phyloP scores from a whole-genome alignment of 1,284 basidiomycete species.

The Serendipita sp. region DNA sequence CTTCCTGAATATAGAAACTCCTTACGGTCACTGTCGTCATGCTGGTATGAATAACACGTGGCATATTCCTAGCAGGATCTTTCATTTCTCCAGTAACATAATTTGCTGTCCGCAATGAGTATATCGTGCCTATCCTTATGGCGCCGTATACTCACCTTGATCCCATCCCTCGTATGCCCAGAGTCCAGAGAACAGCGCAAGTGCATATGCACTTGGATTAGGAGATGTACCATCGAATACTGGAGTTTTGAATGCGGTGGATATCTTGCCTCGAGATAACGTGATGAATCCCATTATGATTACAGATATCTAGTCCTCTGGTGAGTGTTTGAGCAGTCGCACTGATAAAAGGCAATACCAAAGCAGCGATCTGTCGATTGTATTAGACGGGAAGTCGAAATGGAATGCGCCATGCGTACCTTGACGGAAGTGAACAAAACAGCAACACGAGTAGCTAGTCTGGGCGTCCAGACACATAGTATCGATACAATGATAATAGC shows the following conservation, averaged over 20 bases:
- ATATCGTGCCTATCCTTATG: not conserved
- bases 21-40: constrained; percentile 65
- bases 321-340: not conserved
- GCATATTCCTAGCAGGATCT: constrained; percentile 74
- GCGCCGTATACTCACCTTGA: constrained; percentile 14
- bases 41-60: constrained; percentile 76
- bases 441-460: constrained; percentile 67
- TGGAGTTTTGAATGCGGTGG: constrained; percentile 46
- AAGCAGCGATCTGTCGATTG: constrained; percentile 34
- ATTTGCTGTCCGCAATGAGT: constrained; percentile 30
- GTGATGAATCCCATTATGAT: constrained; percentile 62
- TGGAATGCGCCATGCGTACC: constrained; percentile 28
- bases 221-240: constrained; percentile 64
- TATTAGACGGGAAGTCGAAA: not conserved
- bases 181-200: constrained; percentile 88
- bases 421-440: constrained; percentile 72
- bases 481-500: constrained; percentile 61
- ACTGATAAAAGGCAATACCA: constrained; percentile 28
- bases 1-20: constrained; percentile 8
- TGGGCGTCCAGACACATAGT: constrained; percentile 68
- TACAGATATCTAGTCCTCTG: constrained; percentile 40
- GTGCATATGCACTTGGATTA: constrained; percentile 73
- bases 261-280: constrained; percentile 50
- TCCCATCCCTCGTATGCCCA: constrained; percentile 98
- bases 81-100: constrained; percentile 89